Base-by-base conservation (phyloP, 1,284 basidiomycete genomes). In the Apiotrichum brassicae region DNA sequence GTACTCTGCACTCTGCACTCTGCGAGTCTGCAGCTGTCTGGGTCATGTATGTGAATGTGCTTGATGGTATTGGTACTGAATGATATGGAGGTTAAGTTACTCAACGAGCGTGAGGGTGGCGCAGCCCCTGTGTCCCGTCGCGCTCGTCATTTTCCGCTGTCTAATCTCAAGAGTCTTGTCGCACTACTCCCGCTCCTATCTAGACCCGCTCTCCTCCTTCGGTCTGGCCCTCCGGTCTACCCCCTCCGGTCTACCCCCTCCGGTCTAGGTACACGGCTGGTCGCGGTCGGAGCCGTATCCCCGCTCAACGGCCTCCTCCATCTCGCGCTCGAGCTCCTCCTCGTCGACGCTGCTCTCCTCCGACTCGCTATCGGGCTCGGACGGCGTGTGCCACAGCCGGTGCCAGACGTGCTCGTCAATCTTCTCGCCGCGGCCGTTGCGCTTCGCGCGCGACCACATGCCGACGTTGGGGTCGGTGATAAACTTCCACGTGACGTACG, bases 401-500 rank as follows among this genome's bases (percentile, higher is more conserved):
- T 30, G 34, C 72, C 72, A 74, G n/a, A 65, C 58, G 16, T 48
- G 43, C 49, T 66, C 62, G 42, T 65, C 62, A 19, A 73, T 56
- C 44, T 58, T 57, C 43, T 65, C 65, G 20, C 71, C 71, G 34
- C 57, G 56, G 13, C 60, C 55, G 6, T 42, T 56, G 23, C 78
- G 65, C 62, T 79, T 79, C 5, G 74, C 76, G 16, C 78, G 66
- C n/a, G 69, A 71, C 64, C 72, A 79, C 65, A 80, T 74, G 8
- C 90, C 90, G 30, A 92, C 87, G 54, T 85, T 83, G 14, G 79
- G 78, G 64, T 93, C 91, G 33, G 91, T 82, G 55, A 98, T 95
- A 69, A 98, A 98, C 70, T 90, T 86, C 54, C 88, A 78, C 4
- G 87, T 92, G 35, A 98, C 86, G 82, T 92, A 87, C 1, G 91